These are phyloP conservation scores for Cronartium quercuum DNA, from an alignment of 1,284 basidiomycete genomes.

Conservation along the genomic window DNA sequence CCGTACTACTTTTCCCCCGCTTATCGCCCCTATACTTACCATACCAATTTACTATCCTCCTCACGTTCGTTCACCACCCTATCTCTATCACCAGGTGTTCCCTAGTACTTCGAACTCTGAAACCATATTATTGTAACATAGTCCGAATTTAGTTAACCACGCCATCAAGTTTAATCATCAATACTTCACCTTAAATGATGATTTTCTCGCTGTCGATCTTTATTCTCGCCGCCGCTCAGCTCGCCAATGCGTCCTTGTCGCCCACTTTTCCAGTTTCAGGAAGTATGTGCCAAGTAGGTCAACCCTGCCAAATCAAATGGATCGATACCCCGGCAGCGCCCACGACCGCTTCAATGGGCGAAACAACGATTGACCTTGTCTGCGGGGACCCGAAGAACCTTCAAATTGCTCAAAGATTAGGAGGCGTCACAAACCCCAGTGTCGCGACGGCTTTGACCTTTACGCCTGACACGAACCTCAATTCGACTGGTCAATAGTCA, in stretches of 20 bases:
- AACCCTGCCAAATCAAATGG: constrained; percentile 34
- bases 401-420: constrained; percentile 19
- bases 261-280: constrained; percentile 15
- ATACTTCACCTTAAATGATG: constrained; percentile 6
- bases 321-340: constrained; percentile 3
- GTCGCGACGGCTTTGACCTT: constrained; percentile 22
- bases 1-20: too few species aligned
- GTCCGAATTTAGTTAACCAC: too few species aligned
- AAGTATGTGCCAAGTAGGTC: not conserved
- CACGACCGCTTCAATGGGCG: constrained; percentile 12
- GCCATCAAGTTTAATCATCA: not conserved
- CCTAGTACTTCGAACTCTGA: too few species aligned
- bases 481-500: constrained; percentile 10
- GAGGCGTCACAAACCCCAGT: constrained; percentile 15
- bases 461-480: constrained; percentile 4
- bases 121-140: too few species aligned
- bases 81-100: too few species aligned
- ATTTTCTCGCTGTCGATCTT: constrained; percentile 1
- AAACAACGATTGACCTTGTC: constrained; percentile 29
- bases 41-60: too few species aligned
- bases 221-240: constrained; percentile 6
- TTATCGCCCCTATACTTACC: too few species aligned
- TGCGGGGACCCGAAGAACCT: constrained; percentile 4
- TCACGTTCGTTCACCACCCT: too few species aligned
- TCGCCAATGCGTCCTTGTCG: not conserved